Base-by-base conservation (phyloP, 257 asterid genomes). In the Solanum chaucha region DNA sequence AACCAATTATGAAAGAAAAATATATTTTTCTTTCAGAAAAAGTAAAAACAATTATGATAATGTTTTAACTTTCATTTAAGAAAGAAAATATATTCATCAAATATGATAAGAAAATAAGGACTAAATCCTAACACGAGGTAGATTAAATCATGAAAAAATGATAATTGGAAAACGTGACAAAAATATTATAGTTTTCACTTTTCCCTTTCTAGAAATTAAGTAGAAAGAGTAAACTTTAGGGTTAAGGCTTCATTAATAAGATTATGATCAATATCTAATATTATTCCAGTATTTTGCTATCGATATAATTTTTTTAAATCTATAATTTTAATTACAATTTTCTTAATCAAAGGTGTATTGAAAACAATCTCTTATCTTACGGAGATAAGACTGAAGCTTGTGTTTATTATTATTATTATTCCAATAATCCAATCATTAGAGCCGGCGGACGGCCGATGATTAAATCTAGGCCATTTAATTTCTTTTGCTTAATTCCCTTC, bases 391-490 rank as follows among this genome's bases (percentile, higher is more conserved):
- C 10, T 20, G 5, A 58, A 9, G 26, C n/a, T 3, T 51, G 61
- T 15, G 22, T 51, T 51, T 15, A 51, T 13, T 46, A 46, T 46
- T 46, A 2, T 30, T 30, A 30, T 30, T 30, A 30, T 30, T 30
- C 20, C n/a, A 51, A 51, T 51, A 17, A 51, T 55, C 65, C 65
- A 88, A 85, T 82, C 86, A 75, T 86, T 58, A 17, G 65, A 10
- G 85, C 44, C 83, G 87, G 89, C 87, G 20, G 86, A 61, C 73
- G 87, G 51, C 74, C 20, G 84, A 71, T 46, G 65, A 75, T 64
- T 28, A 38, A 80, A 46, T 80, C 84, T 87, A 70, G 30, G 40
- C 44, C 38, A 34, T 24, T 58, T 26, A 68, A 44, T 35, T 84
- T 87, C 20, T 83, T 24, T 48, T 71, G 58, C 87, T 59, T 55